These are phyloP conservation scores for Trichoderma lentiforme DNA, from an alignment of 2,329 filamentous ascomycete genomes.

Conservation along the genomic window DNA sequence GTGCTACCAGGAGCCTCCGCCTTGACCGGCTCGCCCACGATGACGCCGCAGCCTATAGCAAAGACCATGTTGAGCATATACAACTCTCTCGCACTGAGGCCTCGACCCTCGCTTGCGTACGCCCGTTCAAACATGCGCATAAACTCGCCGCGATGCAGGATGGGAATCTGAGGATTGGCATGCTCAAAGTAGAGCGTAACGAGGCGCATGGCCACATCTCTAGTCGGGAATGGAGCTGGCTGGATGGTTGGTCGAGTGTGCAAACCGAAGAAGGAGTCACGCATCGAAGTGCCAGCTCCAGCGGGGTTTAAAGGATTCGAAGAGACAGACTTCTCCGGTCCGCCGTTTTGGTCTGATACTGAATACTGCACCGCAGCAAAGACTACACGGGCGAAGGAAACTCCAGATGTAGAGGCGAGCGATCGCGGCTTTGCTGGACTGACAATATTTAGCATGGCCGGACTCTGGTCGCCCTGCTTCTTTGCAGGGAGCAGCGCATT, in stretches of 20 bases:
- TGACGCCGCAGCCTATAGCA: constrained; percentile 91
- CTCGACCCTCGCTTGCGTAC: constrained; percentile 65
- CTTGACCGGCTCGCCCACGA: constrained; percentile 64
- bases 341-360: constrained; percentile 58
- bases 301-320: constrained; percentile 22
- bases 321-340: constrained; percentile 23
- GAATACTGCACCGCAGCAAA: constrained; percentile 85
- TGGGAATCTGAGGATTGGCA: constrained; percentile 92
- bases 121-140: constrained; percentile 82
- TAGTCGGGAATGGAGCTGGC: constrained; percentile 78
- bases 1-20: constrained; percentile 39
- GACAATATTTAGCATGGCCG: constrained; percentile 69
- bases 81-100: constrained; percentile 73
- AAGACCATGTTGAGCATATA: constrained; percentile 97
- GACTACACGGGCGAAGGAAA: constrained; percentile 91
- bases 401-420: constrained; percentile 80
- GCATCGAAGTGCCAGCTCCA: constrained; percentile 69
- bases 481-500: constrained; percentile 32
- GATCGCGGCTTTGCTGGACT: constrained; percentile 76
- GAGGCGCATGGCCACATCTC: constrained; percentile 67
- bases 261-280: constrained; percentile 95
- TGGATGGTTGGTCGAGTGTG: constrained; percentile 87
- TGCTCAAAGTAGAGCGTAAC: constrained; percentile 90
- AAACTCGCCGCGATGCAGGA: constrained; percentile 85
- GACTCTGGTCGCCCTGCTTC: constrained; percentile 31